Base-by-base conservation (phyloP, 805 yeast species). In the Lipomyces sp. region DNA sequence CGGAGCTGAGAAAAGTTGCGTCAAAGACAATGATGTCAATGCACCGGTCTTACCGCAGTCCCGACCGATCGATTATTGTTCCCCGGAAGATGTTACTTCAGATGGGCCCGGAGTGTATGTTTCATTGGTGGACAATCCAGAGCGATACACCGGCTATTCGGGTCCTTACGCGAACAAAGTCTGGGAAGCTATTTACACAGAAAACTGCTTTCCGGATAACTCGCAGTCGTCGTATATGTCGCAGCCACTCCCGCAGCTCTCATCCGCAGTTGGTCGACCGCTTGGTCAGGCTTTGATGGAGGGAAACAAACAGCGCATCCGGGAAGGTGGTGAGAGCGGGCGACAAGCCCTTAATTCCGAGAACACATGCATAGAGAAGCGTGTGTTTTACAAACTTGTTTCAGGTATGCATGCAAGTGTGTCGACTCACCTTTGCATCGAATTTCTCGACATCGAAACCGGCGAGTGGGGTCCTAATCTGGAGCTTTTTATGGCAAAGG, bases 381-480 rank as follows among this genome's bases (percentile, higher is more conserved):
- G 91, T 69, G 86, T 93, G 51, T 95, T 95, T 73, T 95, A 89
- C 79, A 85, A 95, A 71, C 79, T 95, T 62, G 83, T 95, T 30
- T 88, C 95, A 34, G 99, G 99, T 1, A 85, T 95, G 89, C 99
- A 95, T 76, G 92, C 97, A 1, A 90, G 97, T 1, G 92, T 95
- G 68, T 94, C 96, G 5, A 92, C 96, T 0, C 99, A 95, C 78
- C 81, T 95, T 67, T 86, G 96, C 18, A 90, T 90, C 75, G 98
- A 94, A 75, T 90, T 85, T 76, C 81, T 90, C 69, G 85, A 90
- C 76, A 82, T 86, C 51, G 83, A 83, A 55, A 86, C 95, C 0
- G 93, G 90, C 37, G 83, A 85, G 60, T 94, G 96, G 86, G 90
- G 86, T 39, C 97, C 98, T 24, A 88, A 92, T 76, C 80, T 92